Evolutionary conservation across 2,329 filamentous ascomycete species (phyloP), one percentile per base, ranked within the genome.

Genomic region (Xylariomycetidae sp.): DNA sequence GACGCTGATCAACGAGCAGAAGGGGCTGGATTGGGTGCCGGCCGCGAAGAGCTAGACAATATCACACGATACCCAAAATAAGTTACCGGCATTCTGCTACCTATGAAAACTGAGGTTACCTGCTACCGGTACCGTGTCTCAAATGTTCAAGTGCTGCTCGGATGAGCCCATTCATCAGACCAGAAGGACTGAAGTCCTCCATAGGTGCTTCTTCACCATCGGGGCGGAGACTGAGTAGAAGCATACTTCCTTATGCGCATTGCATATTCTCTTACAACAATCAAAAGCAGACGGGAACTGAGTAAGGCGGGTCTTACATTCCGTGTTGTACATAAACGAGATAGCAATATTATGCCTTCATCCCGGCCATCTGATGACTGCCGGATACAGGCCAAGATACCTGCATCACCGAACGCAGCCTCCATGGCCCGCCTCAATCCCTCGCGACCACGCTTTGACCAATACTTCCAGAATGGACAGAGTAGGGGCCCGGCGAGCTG

Each of bases 1-100:
- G 37, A 80, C 76, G n/a, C 65, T 71, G 40, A 70, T 81, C 25
- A 66, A 70, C 4, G 76, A 79, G 56, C 76, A 80, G 61, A 73
- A 69, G 50, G 58, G 58, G 39, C 25, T 53, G 24, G 49, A 48
- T 18, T 54, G 50, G 50, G 48, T 39, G 26, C 42, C 48, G 17
- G 14, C n/a, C 24, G 32, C 16, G 10, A 39, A 42, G 34, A 26
- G 17, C 12, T 31, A 31, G 29, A 23, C 8, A n/a, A 8, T 23
- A n/a, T n/a, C n/a, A n/a, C n/a, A n/a, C n/a, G n/a, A n/a, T n/a
- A n/a, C n/a, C n/a, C n/a, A n/a, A n/a, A n/a, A n/a, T n/a, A n/a
- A n/a, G n/a, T n/a, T n/a, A n/a, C n/a, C n/a, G n/a, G n/a, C n/a
- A n/a, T n/a, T n/a, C n/a, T n/a, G n/a, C n/a, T n/a, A n/a, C n/a